A percentile compares a stretch with the other conserved stretches of the same genome.
Conservation (phyloP, 192 early-diverging fungal species). For the Backusella macrospora region DNA sequence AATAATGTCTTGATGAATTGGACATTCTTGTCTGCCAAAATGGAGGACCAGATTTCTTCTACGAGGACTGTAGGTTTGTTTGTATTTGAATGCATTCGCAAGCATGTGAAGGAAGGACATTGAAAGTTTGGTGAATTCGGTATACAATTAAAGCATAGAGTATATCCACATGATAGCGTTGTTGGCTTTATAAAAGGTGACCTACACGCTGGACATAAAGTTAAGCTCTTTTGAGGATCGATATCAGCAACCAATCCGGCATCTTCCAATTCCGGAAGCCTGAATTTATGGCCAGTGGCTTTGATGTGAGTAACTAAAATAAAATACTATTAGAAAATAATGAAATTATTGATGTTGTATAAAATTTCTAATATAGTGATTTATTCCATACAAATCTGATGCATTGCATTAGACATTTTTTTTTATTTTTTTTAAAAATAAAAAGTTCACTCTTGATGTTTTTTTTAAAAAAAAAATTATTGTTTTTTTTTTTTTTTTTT, state of each 20-base stretch:
- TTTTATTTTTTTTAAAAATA: not conserved
- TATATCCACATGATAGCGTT: conserved; percentile 49
- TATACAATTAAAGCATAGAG: conserved; percentile 39
- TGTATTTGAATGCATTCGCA: conserved; percentile 19
- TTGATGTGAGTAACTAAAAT: not conserved
- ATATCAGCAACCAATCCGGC: not conserved
- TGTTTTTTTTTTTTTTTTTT: not conserved
- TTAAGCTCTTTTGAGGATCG: not conserved
- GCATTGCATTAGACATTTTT: not conserved
- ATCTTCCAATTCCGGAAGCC: not conserved
- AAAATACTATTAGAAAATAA: not conserved
- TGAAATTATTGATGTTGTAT: not conserved
- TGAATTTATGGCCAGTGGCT: not conserved
- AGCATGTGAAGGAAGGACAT: conserved; percentile 25
- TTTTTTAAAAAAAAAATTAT: too few relatives aligned
- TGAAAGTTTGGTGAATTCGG: conserved; percentile 14
- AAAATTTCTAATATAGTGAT: not conserved
- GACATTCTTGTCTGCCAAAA: not conserved
- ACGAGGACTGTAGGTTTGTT: conserved; percentile 38
- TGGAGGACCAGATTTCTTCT: conserved; percentile 30
- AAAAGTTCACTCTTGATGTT: too few relatives aligned
- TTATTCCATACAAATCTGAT: conserved; percentile 4
- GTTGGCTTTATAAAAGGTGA: conserved; percentile 24
- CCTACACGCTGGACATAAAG: conserved; percentile 11
- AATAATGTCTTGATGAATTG: not conserved